Evolutionary conservation across 176 grass and related monocot species (phyloP), one percentile per base, ranked within the genome.

Genomic region (Pontederia crassipes): DNA sequence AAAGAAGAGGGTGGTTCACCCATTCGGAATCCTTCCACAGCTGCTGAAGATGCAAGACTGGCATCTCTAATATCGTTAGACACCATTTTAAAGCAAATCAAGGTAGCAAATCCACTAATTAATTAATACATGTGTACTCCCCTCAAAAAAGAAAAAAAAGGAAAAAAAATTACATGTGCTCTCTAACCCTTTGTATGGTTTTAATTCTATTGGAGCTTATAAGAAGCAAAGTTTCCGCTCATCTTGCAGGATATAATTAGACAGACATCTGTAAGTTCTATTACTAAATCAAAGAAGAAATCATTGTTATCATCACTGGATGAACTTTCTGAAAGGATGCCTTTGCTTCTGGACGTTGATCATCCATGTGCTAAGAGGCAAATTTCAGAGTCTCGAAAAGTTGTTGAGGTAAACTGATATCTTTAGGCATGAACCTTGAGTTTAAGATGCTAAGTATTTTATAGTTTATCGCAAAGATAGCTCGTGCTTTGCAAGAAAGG

Each of bases 1-100:
- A 97, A 91, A 97, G 93, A 96, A 61, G 86, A 97, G 85, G 93
- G 93, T 49, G 93, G 87, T 62, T 97, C 93, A 28, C 93, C 87
- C 69, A 88, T 91, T 69, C 82, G 79, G 55, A 97, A 97, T 82
- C 93, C 93, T 88, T 76, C 78, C 65, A 97, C 87, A 53, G 93
- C 93, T 63, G 84, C 79, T 47, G 93, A 97, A 82, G 93, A 97
- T 85, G 93, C 93, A 11, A 79, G 93, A 78, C 60, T 97, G 65
- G 93, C 93, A 67, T 97, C 93, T 83, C 87, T 97, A 29, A 97
- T 97, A 78, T 97, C 93, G 74, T 77, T 97, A 58, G 93, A 97
- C 81, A 85, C 78, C 67, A 83, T 97, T 46, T 75, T 91, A 73
- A 97, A 85, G 73, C 76, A 91, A 83, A 74, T 85, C 81, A 97